Conservation (phyloP, 2,329 filamentous ascomycete species). For the Phoma herbarum region DNA sequence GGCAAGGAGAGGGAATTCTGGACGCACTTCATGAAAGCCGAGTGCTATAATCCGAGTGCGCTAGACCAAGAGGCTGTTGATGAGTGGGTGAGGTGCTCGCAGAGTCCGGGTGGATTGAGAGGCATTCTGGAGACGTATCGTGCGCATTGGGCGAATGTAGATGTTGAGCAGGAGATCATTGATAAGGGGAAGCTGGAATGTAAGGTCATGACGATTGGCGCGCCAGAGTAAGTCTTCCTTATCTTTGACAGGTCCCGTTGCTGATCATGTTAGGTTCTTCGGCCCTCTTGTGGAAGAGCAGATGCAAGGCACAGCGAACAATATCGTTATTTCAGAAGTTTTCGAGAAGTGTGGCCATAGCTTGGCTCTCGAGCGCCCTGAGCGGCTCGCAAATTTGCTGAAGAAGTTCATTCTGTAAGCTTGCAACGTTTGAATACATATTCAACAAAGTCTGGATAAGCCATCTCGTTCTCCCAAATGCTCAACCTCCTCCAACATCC, state of each 20-base stretch:
- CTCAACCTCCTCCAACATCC: not conserved
- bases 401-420: constrained; percentile 24
- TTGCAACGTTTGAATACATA: not conserved
- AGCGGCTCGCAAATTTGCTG: constrained; percentile 26
- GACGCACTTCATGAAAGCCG: constrained; percentile 53
- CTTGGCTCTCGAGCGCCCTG: constrained; percentile 31
- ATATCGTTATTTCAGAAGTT: constrained; percentile 37
- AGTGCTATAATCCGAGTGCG: constrained; percentile 51
- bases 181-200: constrained; percentile 27
- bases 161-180: constrained; percentile 33
- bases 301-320: constrained; percentile 44
- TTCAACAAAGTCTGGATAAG: not conserved
- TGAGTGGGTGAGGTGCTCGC: constrained; percentile 33
- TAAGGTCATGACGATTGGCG: constrained; percentile 34
- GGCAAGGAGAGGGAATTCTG: constrained; percentile 53
- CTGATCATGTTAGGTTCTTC: constrained; percentile 25
- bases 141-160: constrained; percentile 33
- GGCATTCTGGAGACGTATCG: constrained; percentile 34
- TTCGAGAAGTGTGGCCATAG: constrained; percentile 33
- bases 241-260: not conserved
- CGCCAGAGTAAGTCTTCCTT: constrained; percentile 26
- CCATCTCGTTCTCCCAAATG: not conserved
- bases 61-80: constrained; percentile 41
- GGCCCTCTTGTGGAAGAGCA: constrained; percentile 32
- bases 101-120: constrained; percentile 29